A percentile compares a stretch with the other conserved stretches of the same genome.
phyloP scores from a whole-genome alignment of 345 rosid species.

The Iberis pinnata region DNA sequence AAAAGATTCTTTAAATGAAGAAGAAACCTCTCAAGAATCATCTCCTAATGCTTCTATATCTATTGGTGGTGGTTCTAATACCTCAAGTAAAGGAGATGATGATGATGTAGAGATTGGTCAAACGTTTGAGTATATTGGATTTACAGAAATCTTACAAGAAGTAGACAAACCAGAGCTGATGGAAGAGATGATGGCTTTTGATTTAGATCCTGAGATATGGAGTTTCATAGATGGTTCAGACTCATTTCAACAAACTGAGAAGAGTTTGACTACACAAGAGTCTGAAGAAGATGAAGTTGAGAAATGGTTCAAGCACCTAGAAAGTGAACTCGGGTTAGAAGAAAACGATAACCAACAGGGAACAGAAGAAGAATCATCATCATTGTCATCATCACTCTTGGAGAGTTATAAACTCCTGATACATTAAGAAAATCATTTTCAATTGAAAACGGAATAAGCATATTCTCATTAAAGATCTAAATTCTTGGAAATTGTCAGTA shows the following conservation, averaged over 20 bases:
- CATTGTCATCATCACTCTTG: slow-evolving; percentile 15
- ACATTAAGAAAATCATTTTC: background rate
- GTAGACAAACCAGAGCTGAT: slow-evolving; percentile 53
- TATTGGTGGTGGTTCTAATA: slow-evolving; percentile 34
- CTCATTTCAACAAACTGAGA: slow-evolving; percentile 27
- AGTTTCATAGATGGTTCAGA: slow-evolving; percentile 45
- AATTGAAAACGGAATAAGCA: background rate
- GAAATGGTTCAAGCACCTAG: slow-evolving; percentile 56
- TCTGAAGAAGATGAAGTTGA: slow-evolving; percentile 34
- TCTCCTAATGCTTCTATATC: slow-evolving; percentile 34
- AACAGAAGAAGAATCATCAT: slow-evolving; percentile 1
- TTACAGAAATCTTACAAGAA: slow-evolving; percentile 33
- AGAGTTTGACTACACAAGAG: slow-evolving; percentile 19
- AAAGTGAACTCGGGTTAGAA: slow-evolving; percentile 56
- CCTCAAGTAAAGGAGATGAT: slow-evolving; percentile 19
- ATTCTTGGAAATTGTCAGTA: slow-evolving; percentile 7
- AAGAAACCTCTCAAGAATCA: slow-evolving; percentile 31
- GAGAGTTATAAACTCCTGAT: slow-evolving; percentile 22
- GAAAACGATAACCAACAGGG: slow-evolving; percentile 21
- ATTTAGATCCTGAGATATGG: slow-evolving; percentile 62
- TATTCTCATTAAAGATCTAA: slow-evolving; percentile 12
- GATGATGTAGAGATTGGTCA: slow-evolving; percentile 5
- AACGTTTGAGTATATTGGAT: slow-evolving; percentile 10
- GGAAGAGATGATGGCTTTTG: slow-evolving; percentile 47
- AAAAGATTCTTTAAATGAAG: slow-evolving; percentile 16